These are phyloP conservation scores for Sugiyamaella pinicola DNA, from an alignment of 1,139 yeast species.

Conservation along the genomic window DNA sequence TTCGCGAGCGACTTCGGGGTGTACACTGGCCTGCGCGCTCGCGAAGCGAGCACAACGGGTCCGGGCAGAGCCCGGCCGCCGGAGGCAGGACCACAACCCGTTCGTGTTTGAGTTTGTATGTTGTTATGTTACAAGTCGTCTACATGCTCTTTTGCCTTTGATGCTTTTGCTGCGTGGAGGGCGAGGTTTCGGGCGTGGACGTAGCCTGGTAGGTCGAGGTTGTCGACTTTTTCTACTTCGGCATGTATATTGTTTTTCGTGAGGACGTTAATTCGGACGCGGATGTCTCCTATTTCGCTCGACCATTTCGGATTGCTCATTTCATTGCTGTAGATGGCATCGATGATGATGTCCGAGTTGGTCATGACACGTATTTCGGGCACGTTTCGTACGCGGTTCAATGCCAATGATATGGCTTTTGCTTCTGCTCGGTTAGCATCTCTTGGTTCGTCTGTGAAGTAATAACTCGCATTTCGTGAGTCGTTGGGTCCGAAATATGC, in stretches of 20 bases:
- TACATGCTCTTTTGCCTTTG: constrained; percentile 6
- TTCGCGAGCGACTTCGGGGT: no score
- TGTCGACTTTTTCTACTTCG: constrained; percentile 6
- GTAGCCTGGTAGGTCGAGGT: not conserved
- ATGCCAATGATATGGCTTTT: constrained; percentile 13
- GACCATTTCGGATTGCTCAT: constrained; percentile 9
- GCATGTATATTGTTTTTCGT: constrained; percentile 11
- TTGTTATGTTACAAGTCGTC: constrained; percentile 7
- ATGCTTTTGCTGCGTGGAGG: constrained; percentile 10
- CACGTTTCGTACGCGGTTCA: constrained; percentile 9
- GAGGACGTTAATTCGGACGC: constrained; percentile 11
- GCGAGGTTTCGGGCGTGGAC: constrained; percentile 10
- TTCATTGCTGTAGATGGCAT: constrained; percentile 16
- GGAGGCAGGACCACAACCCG: constrained; percentile 1
- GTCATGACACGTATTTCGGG: constrained; percentile 6
- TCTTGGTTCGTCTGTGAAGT: constrained; percentile 46
- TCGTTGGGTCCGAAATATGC: constrained; percentile 65
- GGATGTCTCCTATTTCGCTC: constrained; percentile 13
- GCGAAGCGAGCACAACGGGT: constrained; percentile 3
- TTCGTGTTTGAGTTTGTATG: not conserved
- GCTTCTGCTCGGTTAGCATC: constrained; percentile 13
- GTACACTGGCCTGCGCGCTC: no score
- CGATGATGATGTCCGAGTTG: constrained; percentile 13
- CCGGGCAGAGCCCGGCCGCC: constrained; percentile 17
- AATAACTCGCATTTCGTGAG: constrained; percentile 55